Base-by-base conservation (phyloP, 805 yeast genomes). In the Candida ponderosae region DNA sequence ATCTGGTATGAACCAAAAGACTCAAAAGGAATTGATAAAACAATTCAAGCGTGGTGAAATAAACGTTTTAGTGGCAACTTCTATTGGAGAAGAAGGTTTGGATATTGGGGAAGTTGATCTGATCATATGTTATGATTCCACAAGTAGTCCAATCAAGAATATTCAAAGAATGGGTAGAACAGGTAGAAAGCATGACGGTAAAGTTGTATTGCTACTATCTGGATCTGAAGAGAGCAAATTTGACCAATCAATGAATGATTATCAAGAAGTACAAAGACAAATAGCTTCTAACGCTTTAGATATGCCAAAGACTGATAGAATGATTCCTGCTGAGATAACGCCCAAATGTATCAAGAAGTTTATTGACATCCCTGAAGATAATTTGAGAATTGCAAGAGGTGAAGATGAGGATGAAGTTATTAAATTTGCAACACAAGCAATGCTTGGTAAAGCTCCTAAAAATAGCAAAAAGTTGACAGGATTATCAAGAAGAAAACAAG, bases 121-220 rank as follows among this genome's bases (percentile, higher is more conserved):
- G 49, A 90, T 93, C 47, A 70, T 93, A 7, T 89, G 96, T 54
- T 93, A 78, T 59, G 98, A 93, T 52, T 85, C 96, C 0, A 88
- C 97, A 0, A 71, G 88, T 21, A 86, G 96, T 32, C 97, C 97
- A 0, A 90, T 93, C 40, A 85, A 94, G 41, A 88, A 84, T 48
- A 73, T 93, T 30, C 99, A 93, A 56, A 66, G 99, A 48, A 87
- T 93, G 94, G 99, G 99, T 20, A 76, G 99, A 62, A 93, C 99
- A 0, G 99, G 98, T 16, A 79, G 99, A 61, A 86, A 87, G 53
- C 66, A 96, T 48, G 87, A 84, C 48, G 99, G 99, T 30, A 74
- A 72, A 40, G 84, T 93, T 2, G 62, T 86, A 4, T 59, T 89
- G 28, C 59, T 93, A 5, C 76, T 90, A 50, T 75, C 96, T 8